Percentiles rank a stretch among this genome's conserved stretches.
These are phyloP conservation scores for Hevea brasiliensis DNA, from an alignment of 345 rosid genomes.

Conservation along the genomic window DNA sequence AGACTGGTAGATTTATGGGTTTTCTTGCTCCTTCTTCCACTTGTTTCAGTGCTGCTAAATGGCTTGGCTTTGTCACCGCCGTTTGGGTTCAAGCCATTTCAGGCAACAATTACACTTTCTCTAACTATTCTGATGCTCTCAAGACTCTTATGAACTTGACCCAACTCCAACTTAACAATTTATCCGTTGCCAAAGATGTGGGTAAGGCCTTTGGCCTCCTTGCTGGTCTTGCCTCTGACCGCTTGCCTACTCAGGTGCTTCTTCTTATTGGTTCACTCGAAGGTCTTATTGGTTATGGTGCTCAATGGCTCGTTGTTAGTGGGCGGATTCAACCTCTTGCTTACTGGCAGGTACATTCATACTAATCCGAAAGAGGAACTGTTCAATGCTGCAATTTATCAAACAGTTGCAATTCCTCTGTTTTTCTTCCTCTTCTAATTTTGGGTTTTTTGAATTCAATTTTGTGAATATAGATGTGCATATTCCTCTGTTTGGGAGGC, in stretches of 20 bases:
- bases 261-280: constrained; percentile 82
- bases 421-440: not conserved
- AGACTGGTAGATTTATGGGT: constrained; percentile 28
- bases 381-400: too few relatives aligned
- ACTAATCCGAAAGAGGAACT: too few relatives aligned
- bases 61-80: constrained; percentile 93
- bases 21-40: constrained; percentile 8
- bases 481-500: constrained; percentile 89
- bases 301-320: constrained; percentile 94
- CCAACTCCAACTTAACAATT: constrained; percentile 74
- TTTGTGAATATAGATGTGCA: constrained; percentile 48
- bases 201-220: constrained; percentile 95
- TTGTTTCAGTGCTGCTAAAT: constrained; percentile 47
- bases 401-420: too few relatives aligned
- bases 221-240: constrained; percentile 89
- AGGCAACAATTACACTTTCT: constrained; percentile 93
- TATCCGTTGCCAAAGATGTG: constrained; percentile 85
- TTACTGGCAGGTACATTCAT: constrained; percentile 73
- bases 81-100: constrained; percentile 93
- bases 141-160: constrained; percentile 83
- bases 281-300: constrained; percentile 88
- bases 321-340: constrained; percentile 56
- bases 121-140: constrained; percentile 84
- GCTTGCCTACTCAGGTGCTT: constrained; percentile 58
- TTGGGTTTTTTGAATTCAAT: not conserved